Base-by-base conservation (phyloP, 1,284 basidiomycete genomes). In the Cystobasidium pallidum region DNA sequence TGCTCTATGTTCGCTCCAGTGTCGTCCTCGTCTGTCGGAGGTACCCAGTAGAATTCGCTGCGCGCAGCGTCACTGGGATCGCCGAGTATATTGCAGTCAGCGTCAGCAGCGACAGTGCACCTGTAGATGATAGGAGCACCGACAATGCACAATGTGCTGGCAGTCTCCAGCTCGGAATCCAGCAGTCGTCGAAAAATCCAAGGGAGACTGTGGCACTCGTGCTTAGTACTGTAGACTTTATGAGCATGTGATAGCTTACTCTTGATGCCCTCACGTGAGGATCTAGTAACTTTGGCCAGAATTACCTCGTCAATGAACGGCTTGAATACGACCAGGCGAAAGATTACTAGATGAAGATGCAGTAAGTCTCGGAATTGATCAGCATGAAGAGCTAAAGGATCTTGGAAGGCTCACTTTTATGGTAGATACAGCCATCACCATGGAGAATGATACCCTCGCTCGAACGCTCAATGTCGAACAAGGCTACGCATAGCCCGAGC, bases 171-270 rank as follows among this genome's bases (percentile, higher is more conserved):
- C 90, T 79, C 0, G 82, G 82, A 58, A 98, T 86, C 79, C 92
- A 91, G 45, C 98, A 89, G 78, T 97, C 94, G 80, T 95, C 91
- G 79, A 98, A 99, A 83, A 99, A 98, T 17, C 89, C 90, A 43
- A 96, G 82, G 8, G 90, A 88, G 39, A 97, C 92, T 95, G 77
- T 39, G 64, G 30, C 30, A 54, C 7, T 28, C 21, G 30, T 3
- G 24, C 8, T 28, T 28, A 54, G 26, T 8, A 17, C 7, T 39
- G 30, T 32, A 39, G 41, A 39, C 0, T n/a, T 36, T 8, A 26
- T 1, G 17, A 47, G 3, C 55, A 41, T n/a, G 19, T n/a, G 7
- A 6, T 7, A 72, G 83, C 89, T 67, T 77, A 94, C 94, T 81
- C 82, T 91, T 84, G 75, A 97, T 88, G 15, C 91, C 91, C 61